Base-by-base conservation (phyloP, 306 rosid genomes). In the Argentina anserina region DNA sequence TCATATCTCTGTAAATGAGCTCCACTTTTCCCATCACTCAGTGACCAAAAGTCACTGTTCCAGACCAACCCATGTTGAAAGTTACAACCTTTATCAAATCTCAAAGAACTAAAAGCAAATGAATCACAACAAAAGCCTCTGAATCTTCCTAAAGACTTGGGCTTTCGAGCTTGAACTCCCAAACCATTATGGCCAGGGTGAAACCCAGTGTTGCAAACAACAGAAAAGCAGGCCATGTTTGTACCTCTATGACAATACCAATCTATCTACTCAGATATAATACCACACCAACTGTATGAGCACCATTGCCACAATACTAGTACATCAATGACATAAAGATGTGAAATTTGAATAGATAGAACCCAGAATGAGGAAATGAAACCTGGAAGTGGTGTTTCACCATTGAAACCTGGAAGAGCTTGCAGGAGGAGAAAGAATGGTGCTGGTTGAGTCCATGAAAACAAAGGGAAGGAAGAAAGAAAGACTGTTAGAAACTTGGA, bases 181-280 rank as follows among this genome's bases (percentile, higher is more conserved):
- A 87, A 65, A 72, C 43, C 77, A 42, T 71, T 58, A 18, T 68
- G 83, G 46, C 74, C 31, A 43, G 75, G 41, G 41, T 74, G 74
- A 56, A 84, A 81, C 75, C 92, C 84, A 77, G 81, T 67, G 81
- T 74, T 76, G 79, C 84, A 89, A 80, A 81, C 63, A 67, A 82
- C 79, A 76, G 95, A 86, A 67, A 91, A 81, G 77, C 77, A 86
- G 81, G 96, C 86, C 99, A 94, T 94, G 65, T 60, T 43, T 56
- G 33, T 61, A 61, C 68, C 75, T 58, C 40, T 59, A 75, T 53
- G 49, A 73, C 55, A 45, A 73, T 3, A 63, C 55, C 65, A 49
- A 52, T 64, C 69, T 70, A 78, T 70, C 66, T 79, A 79, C n/a
- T 12, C 39, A 77, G 58, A 73, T 49, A 76, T 50, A 68, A 79